Evolutionary conservation across 176 grass and related monocot species (phyloP), one percentile per base, ranked within the genome.

Genomic region (Neostapfia colusana): DNA sequence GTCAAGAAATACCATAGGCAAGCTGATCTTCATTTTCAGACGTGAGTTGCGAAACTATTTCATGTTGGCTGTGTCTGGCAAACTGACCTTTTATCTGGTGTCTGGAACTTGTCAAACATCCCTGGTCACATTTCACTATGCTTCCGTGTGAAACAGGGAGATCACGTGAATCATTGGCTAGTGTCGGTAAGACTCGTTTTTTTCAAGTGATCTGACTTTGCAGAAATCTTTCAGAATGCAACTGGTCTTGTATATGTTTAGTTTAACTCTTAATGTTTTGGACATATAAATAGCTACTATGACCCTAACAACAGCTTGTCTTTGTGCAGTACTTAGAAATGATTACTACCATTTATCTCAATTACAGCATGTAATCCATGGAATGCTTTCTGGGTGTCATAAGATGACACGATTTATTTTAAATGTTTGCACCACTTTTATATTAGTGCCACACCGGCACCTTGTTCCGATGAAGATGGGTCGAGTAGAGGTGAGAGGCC

Each of bases 1-100:
- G 80, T 82, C 18, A 82, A 82, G 71, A 82, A 82, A 25, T 82
- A 82, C 49, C 80, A 82, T 49, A 74, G 80, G 80, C 49, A 67
- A 67, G 65, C 54, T 77, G 28, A 40, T 39, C 5, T 67, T 56
- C 16, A 58, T 44, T 46, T 4, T 39, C 34, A 10, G 1, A n/a
- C n/a, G 15, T 4, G 20, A 39, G 37, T 39, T 61, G 13, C 13
- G 45, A 26, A 36, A 59, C 36, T 44, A 1, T 18, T 44, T 67
- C 62, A 31, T 20, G 11, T 0, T 67, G 5, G 3, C 14, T n/a
- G n/a, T 73, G 14, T 39, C 67, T 17, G 5, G 4, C 7, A 41
- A 40, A 76, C 17, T 40, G 45, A 10, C 16, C 26, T 60, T 62
- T 61, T 1, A 1, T 15, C 9, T 76, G 28, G 28, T 76, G 28